phyloP scores from a whole-genome alignment of 305 asterid genomes.

The Fraxinus baroniana region DNA sequence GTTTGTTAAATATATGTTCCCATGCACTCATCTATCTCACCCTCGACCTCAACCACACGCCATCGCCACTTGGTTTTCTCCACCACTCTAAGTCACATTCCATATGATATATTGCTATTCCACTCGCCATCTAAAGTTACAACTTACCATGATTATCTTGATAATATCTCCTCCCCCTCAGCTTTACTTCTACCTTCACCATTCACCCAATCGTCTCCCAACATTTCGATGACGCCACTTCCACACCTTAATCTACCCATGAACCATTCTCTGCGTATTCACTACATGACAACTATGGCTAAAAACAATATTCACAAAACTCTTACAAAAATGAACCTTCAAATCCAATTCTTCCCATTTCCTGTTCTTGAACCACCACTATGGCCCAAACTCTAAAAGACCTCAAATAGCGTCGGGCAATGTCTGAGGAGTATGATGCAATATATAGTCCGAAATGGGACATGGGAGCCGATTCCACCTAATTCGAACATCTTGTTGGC shows the following conservation, averaged over 20 bases:
- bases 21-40: not conserved
- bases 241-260: not conserved
- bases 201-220: not conserved
- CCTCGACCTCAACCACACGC: no score
- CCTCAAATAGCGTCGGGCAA: not conserved
- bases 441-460: not conserved
- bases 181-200: no score
- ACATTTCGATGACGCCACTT: not conserved
- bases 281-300: not conserved
- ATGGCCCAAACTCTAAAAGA: not conserved
- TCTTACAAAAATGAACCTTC: not conserved
- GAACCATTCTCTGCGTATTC: not conserved
- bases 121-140: not conserved
- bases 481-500: not conserved
- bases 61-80: not conserved
- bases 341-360: not conserved
- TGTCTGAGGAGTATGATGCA: not conserved
- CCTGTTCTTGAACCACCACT: not conserved
- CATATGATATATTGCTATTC: not conserved
- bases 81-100: not conserved
- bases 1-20: not conserved
- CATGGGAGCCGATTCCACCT: not conserved
- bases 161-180: no score
- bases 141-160: no score
- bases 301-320: not conserved